phyloP scores from a whole-genome alignment of 2,329 filamentous ascomycete species.

The Fusarium chuoi region DNA sequence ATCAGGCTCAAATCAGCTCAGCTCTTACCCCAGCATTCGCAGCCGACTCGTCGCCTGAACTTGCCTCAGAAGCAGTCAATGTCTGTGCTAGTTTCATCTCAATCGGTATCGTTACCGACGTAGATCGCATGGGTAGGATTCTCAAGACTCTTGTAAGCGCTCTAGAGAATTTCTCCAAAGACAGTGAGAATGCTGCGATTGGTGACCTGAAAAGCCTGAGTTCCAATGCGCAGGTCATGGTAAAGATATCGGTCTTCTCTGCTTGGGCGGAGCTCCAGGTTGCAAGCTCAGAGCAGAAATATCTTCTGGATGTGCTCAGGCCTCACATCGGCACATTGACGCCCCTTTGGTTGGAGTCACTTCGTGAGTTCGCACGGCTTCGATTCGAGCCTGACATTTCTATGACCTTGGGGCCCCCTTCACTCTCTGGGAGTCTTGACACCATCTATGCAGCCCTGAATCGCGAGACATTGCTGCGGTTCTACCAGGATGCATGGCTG shows the following conservation, averaged over 20 bases:
- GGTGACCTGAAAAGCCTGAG: conserved; percentile 93
- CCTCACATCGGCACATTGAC: conserved; percentile 91
- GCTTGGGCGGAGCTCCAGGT: conserved; percentile 98
- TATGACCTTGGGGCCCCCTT: conserved; percentile 83
- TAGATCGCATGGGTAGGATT: conserved; percentile 98
- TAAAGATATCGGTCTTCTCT: conserved; percentile 96
- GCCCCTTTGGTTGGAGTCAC: conserved; percentile 90
- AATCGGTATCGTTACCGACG: conserved; percentile 95
- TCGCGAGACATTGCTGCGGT: conserved; percentile 89
- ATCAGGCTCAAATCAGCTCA: conserved; percentile 97
- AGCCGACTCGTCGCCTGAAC: conserved; percentile 91
- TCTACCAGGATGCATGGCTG: conserved; percentile 97
- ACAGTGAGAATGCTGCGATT: conserved; percentile 84
- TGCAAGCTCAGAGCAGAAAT: conserved; percentile 90
- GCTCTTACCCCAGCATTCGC: conserved; percentile 96
- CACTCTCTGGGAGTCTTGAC: conserved; percentile 85
- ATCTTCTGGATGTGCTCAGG: conserved; percentile 86
- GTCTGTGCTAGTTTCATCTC: conserved; percentile 98
- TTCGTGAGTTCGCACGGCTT: conserved; percentile 92
- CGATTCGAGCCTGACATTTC: conserved; percentile 98
- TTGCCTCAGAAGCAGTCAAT: conserved; percentile 95
- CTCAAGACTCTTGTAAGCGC: conserved; percentile 91
- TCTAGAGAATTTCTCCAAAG: conserved; percentile 89
- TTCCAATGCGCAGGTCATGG: conserved; percentile 97
- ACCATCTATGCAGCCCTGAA: conserved; percentile 96